Base-by-base conservation (phyloP, 495 filamentous ascomycete genomes). In the Lasiosphaeria ovina region DNA sequence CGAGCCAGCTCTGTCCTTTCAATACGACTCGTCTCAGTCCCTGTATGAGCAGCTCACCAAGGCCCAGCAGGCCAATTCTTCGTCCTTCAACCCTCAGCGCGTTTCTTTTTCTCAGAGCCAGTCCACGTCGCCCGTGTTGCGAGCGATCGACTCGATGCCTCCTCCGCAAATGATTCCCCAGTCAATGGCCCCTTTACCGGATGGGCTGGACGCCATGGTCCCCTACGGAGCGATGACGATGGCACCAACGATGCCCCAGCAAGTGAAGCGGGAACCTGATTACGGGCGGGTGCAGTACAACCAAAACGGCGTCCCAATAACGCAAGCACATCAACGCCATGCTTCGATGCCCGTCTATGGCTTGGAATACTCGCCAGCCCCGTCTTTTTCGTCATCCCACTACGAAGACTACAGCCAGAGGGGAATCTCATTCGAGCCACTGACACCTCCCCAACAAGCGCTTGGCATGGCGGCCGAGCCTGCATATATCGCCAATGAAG, bases 31-130 rank as follows among this genome's bases (percentile, higher is more conserved):
- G 57, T 98, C 95, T 45, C 94, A 98, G 77, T 97, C 94, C 64
- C 85, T 98, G 58, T 98, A 96, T 76, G 94, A 98, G 82, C 95
- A 98, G 78, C 89, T 98, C 83, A 98, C 94, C 67, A 98, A 98
- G 80, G 92, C 93, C 36, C 95, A 98, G 78, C 95, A 98, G 83
- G 92, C 92, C 72, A 98, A 94, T 77, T 90, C 92, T 38, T 97
- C 93, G 32, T 95, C 93, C 33, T 97, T 97, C 82, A 90, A 85
- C 78, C 89, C 89, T 62, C 91, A 83, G 66, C 79, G 93, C 71
- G 85, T 89, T 70, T 86, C 88, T 74, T 93, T 87, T 81, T 85
- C 89, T 71, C 85, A 82, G 70, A 80, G 76, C 57, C 90, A 91
- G 78, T 83, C 89, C 59, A 85, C 78, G 54, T 95, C 92, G 53